Conservation (phyloP, 352 stramenopile species). For the Peronospora tabacina region DNA sequence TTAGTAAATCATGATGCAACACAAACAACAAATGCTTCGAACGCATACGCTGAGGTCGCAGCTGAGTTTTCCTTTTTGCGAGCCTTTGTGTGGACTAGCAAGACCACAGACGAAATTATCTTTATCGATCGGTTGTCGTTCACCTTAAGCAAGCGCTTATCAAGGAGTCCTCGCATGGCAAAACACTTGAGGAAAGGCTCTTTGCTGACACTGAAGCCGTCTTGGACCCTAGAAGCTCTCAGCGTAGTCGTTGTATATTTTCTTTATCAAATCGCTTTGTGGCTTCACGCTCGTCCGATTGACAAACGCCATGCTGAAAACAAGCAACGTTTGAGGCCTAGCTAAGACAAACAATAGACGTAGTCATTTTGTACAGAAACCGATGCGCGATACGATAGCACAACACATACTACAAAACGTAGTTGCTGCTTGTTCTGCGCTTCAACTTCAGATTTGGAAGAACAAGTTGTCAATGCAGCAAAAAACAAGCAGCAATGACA, state of each 20-base stretch:
- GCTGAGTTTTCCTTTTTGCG: conserved; percentile 86
- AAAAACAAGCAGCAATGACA: no score
- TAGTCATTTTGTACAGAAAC: background rate
- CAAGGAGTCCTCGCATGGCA: conserved; percentile 83
- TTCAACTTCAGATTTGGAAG: no score
- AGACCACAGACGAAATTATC: conserved; percentile 90
- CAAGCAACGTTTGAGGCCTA: no score
- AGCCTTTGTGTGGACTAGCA: conserved; percentile 78
- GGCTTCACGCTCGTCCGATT: conserved; percentile 47
- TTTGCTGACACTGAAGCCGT: conserved; percentile 80
- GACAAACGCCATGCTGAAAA: conserved; percentile 39
- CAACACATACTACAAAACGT: no score
- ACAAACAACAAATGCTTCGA: background rate
- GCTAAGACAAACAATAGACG: conserved; percentile 19
- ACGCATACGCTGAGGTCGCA: conserved; percentile 84
- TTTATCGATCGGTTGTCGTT: conserved; percentile 88
- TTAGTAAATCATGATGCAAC: conserved; percentile 4
- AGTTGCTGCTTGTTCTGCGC: no score
- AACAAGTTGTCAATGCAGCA: no score
- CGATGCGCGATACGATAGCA: no score
- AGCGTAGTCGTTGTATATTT: conserved; percentile 63
- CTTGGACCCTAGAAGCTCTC: conserved; percentile 78
- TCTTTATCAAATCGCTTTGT: conserved; percentile 74
- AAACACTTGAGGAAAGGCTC: conserved; percentile 93
- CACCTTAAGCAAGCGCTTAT: conserved; percentile 89